Evolutionary conservation across 2,329 filamentous ascomycete species (phyloP), one percentile per base, ranked within the genome.

Genomic region (Phaeosphaeriaceae sp.): DNA sequence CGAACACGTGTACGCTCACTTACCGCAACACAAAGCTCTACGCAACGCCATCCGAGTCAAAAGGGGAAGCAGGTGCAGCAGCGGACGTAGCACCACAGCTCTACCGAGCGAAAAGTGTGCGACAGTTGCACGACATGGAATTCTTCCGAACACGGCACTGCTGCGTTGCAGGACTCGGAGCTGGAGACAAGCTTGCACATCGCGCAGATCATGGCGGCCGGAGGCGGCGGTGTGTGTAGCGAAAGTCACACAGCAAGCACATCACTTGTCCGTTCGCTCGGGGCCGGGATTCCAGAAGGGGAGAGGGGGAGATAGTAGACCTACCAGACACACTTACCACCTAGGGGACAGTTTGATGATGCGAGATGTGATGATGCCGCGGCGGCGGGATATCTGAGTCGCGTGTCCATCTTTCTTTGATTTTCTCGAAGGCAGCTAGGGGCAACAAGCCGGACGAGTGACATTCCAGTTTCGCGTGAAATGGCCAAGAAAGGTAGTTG

Each of bases 1-100:
- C 13, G 46, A 22, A 57, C 58, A 57, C 56, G 56, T 59, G 51
- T 58, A 51, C 48, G 41, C 49, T 42, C 40, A 42, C 40, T 20
- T 15, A 27, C 9, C 9, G 25, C 40, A 20, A 42, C 49, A 31
- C 50, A 45, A 45, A 54, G 22, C 19, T 19, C 40, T 51, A 36
- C 50, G 47, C 7, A 54, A 20, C 44, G 51, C 19, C 25, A 22
- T 40, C n/a, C 17, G 51, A 53, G 27, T 47, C 51, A 53, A 53
- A 22, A 47, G 51, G 51, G 27, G 25, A 45, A 3, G 27, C 31
- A 49, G 6, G 25, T 21, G 25, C 25, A 27, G 25, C 25, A 13
- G 27, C 27, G 47, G 19, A 36, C 27, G 47, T 49, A 4, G 25
- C 47, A 33, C 42, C n/a, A 45, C 19, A 45, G 42, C 42, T 36